phyloP scores from a whole-genome alignment of 176 grass and related monocot genomes.

The Panicum miliaceum region DNA sequence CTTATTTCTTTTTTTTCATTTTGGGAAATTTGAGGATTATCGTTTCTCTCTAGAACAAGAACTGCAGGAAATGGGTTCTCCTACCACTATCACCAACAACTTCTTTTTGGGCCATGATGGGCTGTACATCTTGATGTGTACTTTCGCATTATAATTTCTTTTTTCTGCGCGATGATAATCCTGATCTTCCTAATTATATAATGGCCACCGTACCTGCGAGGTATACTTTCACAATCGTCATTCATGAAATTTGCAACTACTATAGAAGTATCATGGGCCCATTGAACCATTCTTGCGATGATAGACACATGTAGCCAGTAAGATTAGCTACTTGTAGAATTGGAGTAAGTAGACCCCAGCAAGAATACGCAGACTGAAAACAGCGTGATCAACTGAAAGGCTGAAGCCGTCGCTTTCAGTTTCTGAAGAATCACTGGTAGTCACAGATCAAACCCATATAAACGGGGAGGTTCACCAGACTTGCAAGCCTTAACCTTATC shows the following conservation, averaged over 20 bases:
- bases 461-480: not conserved
- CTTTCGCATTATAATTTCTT: not conserved
- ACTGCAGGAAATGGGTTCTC: no score
- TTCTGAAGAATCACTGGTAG: not conserved
- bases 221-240: not conserved
- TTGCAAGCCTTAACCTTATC: constrained; percentile 5
- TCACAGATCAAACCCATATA: constrained; percentile 12
- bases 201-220: not conserved
- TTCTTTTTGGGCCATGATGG: not conserved
- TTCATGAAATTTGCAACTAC: not conserved
- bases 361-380: not conserved
- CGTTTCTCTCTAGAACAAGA: no score
- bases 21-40: no score
- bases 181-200: not conserved
- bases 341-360: not conserved
- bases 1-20: no score
- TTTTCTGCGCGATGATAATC: not conserved
- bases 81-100: not conserved
- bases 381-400: not conserved
- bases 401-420: not conserved
- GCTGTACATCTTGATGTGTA: not conserved
- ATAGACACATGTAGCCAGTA: not conserved
- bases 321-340: not conserved
- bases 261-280: no score
- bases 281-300: not conserved